Evolutionary conservation across 202 grass and related monocot species (phyloP).

Genomic region (Schoenoplectus tabernaemontani): DNA sequence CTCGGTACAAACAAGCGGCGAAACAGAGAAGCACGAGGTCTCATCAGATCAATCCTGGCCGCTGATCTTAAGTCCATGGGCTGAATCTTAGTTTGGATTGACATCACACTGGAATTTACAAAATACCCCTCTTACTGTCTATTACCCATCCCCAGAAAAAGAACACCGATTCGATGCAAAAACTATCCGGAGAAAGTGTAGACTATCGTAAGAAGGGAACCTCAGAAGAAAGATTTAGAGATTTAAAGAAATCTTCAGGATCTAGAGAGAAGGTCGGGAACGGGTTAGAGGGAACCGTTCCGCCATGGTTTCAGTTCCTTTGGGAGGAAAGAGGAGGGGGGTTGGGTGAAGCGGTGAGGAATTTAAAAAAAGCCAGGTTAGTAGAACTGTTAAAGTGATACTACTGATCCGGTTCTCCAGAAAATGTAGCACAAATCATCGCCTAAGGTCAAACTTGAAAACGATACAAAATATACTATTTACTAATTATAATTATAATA

Average conservation of each 20-base stretch:
- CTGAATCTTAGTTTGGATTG: conserved; percentile 57
- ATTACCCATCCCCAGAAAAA: neutral
- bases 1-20: conserved; percentile 48
- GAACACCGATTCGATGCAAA: conserved; percentile 16
- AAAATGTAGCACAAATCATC: neutral
- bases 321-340: neutral
- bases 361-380: conserved; percentile 15
- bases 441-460: neutral
- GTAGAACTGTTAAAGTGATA: neutral
- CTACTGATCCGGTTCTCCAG: neutral
- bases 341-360: neutral
- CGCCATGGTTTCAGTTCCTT: conserved; percentile 2
- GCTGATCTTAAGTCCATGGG: conserved; percentile 38
- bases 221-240: too few species aligned
- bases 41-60: conserved; percentile 26
- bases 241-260: neutral
- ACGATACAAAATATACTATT: neutral
- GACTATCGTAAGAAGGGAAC: neutral
- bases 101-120: conserved; percentile 39
- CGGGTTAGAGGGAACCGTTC: conserved; percentile 11
- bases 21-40: conserved; percentile 26
- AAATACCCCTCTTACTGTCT: neutral
- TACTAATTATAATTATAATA: neutral
- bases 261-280: conserved; percentile 23
- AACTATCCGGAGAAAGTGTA: neutral